These are phyloP conservation scores for Prunus mira DNA, from an alignment of 306 rosid genomes.

Conservation along the genomic window DNA sequence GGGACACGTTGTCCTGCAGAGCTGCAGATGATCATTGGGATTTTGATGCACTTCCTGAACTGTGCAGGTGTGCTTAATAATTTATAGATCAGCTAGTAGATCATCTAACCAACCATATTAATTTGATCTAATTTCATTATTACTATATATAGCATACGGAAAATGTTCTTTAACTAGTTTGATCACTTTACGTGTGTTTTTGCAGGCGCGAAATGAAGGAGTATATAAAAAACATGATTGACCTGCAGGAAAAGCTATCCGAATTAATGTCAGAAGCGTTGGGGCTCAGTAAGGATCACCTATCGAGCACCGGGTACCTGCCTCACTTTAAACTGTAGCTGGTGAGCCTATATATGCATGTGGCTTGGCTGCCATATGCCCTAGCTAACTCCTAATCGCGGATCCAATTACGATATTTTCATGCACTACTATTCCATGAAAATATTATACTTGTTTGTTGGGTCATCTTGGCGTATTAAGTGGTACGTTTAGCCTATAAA, in stretches of 20 bases:
- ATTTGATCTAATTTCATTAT: not conserved
- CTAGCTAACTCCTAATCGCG: no score
- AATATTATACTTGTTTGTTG: no score
- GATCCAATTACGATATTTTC: no score
- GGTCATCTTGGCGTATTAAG: no score
- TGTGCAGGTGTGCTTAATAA: not conserved
- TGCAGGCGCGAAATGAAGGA: not conserved
- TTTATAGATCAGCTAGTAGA: not conserved
- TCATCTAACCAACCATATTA: not conserved
- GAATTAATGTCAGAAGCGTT: slow-evolving; percentile 1
- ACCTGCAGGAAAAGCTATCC: not conserved
- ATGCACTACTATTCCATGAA: no score
- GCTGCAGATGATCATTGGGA: not conserved
- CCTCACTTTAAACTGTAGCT: not conserved
- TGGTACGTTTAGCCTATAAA: no score
- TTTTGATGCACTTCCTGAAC: slow-evolving; percentile 1
- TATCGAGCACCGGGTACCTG: slow-evolving; percentile 21
- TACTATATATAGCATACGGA: not conserved
- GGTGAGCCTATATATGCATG: no score
- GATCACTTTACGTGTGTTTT: no score
- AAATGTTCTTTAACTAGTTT: not conserved
- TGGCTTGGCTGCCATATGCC: no score
- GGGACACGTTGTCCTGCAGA: slow-evolving; percentile 9
- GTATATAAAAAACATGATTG: not conserved
- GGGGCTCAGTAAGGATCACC: slow-evolving; percentile 35